Percentiles rank a stretch among this genome's conserved stretches.
Evolutionary conservation across 257 asterid genomes (phyloP).

Genomic region (Plantago ovata): DNA sequence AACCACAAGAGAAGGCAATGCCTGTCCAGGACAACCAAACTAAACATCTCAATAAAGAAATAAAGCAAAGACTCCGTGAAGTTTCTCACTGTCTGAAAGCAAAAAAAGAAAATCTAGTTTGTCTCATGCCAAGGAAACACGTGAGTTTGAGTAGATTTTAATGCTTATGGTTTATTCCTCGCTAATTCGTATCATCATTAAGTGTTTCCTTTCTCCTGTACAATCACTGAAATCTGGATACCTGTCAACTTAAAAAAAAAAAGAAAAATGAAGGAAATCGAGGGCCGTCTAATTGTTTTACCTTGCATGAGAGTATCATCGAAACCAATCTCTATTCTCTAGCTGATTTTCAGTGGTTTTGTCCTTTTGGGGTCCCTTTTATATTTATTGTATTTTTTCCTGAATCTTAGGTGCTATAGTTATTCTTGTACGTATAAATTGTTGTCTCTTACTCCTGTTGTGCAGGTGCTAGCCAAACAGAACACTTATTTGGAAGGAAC

Average conservation of each 20-base stretch:
- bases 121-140: conserved; percentile 40
- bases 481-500: conserved; percentile 40
- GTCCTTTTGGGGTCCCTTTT: no score
- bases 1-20: conserved; percentile 68
- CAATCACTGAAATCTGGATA: no score
- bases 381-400: no score
- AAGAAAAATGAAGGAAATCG: no score
- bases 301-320: no score
- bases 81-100: conserved; percentile 49
- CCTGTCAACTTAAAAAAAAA: no score
- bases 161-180: conserved; percentile 17
- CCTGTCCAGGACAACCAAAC: conserved; percentile 37
- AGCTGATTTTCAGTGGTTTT: no score
- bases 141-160: conserved; percentile 37
- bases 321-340: no score
- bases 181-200: neutral
- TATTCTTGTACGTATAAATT: neutral
- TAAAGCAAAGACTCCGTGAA: conserved; percentile 52
- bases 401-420: no score
- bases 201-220: no score
- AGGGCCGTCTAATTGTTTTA: no score
- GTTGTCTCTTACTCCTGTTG: conserved; percentile 2
- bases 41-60: conserved; percentile 49
- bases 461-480: conserved; percentile 46
- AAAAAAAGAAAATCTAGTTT: conserved; percentile 37